Conservation (phyloP, 2,329 filamentous ascomycete genomes). For the Colletotrichum spaethianum region DNA sequence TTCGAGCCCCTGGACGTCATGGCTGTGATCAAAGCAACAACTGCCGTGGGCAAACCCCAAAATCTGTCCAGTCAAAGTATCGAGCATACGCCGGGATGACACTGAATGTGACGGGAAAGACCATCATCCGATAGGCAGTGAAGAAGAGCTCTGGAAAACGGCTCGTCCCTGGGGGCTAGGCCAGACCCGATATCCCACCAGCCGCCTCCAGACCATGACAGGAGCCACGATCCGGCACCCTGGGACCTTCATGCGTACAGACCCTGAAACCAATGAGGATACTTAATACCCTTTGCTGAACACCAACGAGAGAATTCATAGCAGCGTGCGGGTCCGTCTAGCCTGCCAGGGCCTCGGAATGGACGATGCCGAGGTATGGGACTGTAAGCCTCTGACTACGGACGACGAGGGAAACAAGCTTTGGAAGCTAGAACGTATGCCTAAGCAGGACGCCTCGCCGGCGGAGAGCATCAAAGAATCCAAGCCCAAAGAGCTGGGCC, state of each 20-base stretch:
- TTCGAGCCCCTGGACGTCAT: conserved; percentile 1
- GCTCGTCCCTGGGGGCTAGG: conserved; percentile 63
- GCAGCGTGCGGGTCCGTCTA: conserved; percentile 66
- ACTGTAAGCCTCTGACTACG: conserved; percentile 56
- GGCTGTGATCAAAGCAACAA: conserved; percentile 1
- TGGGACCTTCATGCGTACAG: conserved; percentile 61
- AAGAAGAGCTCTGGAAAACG: conserved; percentile 49
- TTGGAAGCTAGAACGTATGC: conserved; percentile 59
- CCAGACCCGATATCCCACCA: conserved; percentile 56
- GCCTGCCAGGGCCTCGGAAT: conserved; percentile 64
- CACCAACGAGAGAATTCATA: conserved; percentile 69
- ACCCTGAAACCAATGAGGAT: conserved; percentile 55
- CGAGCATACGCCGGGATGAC: conserved; percentile 49
- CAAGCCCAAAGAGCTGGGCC: conserved; percentile 49
- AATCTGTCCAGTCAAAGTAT: conserved; percentile 12
- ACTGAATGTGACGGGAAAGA: conserved; percentile 52
- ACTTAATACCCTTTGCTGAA: conserved; percentile 59
- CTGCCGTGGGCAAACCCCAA: conserved; percentile 15
- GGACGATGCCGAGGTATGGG: conserved; percentile 63
- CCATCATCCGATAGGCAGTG: conserved; percentile 44
- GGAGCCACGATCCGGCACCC: conserved; percentile 61
- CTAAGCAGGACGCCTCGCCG: conserved; percentile 45
- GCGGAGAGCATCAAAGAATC: conserved; percentile 52
- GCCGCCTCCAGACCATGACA: conserved; percentile 59
- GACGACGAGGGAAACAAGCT: conserved; percentile 45